Conservation (phyloP, 805 yeast genomes). For the Wickerhamiella brachini region DNA sequence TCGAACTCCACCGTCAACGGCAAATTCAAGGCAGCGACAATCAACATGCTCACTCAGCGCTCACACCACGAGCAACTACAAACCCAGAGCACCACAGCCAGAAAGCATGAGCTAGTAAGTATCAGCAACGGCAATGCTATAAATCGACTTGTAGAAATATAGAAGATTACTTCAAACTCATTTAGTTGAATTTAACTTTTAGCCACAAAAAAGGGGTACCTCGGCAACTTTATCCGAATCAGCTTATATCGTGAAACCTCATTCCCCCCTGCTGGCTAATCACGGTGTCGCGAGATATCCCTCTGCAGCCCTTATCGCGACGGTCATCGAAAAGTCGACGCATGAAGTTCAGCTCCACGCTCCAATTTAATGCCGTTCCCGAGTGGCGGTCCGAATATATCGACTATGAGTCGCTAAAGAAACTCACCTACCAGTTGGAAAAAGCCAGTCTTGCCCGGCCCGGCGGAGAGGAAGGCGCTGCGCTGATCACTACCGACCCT, state of each 20-base stretch:
- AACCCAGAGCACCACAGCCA: too few relatives aligned
- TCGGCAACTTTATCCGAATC: not conserved
- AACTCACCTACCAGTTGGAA: constrained; percentile 70
- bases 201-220: not conserved
- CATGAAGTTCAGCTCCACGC: constrained; percentile 91
- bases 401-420: constrained; percentile 77
- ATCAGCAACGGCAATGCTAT: too few relatives aligned
- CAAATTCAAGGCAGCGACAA: constrained; percentile 20
- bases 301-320: not conserved
- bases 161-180: too few relatives aligned
- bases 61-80: not conserved
- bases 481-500: constrained; percentile 33
- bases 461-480: constrained; percentile 18
- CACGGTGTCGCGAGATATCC: not conserved
- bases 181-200: too few relatives aligned
- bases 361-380: constrained; percentile 95
- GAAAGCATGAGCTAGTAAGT: too few relatives aligned
- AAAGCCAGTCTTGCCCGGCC: constrained; percentile 35
- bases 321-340: not conserved
- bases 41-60: constrained; percentile 10
- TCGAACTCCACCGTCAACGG: constrained; percentile 22
- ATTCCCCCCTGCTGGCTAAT: not conserved
- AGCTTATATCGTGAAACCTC: not conserved
- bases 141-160: too few relatives aligned
- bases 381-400: constrained; percentile 93